A percentile compares a stretch with the other conserved stretches of the same genome.
These are phyloP conservation scores for Pseudogymnoascus sp. DNA, from an alignment of 2,329 filamentous ascomycete species.

Conservation along the genomic window DNA sequence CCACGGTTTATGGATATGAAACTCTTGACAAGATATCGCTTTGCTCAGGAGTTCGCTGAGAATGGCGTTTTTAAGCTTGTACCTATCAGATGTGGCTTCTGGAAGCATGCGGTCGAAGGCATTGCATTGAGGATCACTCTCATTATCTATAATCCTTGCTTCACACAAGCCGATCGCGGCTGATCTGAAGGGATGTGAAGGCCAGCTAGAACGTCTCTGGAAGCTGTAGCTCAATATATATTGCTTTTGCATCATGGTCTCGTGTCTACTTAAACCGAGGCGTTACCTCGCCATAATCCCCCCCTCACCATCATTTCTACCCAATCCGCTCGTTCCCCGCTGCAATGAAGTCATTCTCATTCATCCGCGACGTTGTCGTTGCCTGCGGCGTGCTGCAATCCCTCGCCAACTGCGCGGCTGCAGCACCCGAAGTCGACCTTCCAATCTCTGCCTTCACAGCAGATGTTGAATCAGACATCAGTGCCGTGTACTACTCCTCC, in stretches of 20 bases:
- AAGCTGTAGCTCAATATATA: neutral
- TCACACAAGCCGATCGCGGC: neutral
- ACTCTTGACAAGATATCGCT: neutral
- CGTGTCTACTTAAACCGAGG: neutral
- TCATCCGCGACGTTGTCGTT: neutral
- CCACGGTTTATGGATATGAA: neutral
- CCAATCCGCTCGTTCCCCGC: neutral
- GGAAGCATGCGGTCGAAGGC: neutral
- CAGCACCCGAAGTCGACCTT: slow-evolving; percentile 15
- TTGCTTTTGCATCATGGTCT: slow-evolving; percentile 2
- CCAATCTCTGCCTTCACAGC: slow-evolving; percentile 30
- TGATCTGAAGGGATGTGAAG: neutral
- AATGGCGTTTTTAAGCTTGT: slow-evolving; percentile 2
- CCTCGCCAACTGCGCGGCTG: neutral
- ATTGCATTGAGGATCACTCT: neutral
- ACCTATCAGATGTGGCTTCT: neutral
- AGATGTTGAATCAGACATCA: slow-evolving; percentile 36
- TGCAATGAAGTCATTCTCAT: neutral
- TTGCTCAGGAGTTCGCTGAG: neutral
- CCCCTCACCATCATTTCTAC: neutral
- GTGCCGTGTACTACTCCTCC: slow-evolving; percentile 33
- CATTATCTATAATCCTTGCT: neutral
- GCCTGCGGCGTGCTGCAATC: neutral
- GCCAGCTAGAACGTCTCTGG: neutral
- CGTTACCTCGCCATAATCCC: neutral